Conservation (phyloP, 2,329 filamentous ascomycete genomes). For the Cytospora paraplurivora region DNA sequence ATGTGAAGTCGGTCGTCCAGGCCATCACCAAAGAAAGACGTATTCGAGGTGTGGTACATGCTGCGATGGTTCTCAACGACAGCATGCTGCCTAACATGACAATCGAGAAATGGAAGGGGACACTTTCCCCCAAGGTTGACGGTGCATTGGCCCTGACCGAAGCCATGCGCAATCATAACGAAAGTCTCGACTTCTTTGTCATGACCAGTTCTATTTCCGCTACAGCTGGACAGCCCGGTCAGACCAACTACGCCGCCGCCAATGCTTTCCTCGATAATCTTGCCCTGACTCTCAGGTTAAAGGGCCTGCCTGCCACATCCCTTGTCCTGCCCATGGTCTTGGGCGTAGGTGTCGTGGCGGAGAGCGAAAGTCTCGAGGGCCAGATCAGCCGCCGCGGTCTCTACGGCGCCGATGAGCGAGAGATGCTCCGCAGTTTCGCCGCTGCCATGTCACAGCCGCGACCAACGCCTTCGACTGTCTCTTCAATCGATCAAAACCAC, state of each 20-base stretch:
- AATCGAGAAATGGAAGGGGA: constrained; percentile 48
- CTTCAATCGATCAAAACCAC: not conserved
- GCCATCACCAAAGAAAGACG: not conserved
- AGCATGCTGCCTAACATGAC: constrained; percentile 56
- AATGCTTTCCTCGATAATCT: constrained; percentile 30
- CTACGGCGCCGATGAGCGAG: constrained; percentile 27
- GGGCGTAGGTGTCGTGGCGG: constrained; percentile 35
- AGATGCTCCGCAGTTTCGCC: constrained; percentile 30
- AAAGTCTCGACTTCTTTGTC: constrained; percentile 19
- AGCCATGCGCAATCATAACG: constrained; percentile 37
- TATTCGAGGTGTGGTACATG: constrained; percentile 47
- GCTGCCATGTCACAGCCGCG: constrained; percentile 25
- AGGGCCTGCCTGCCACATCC: constrained; percentile 25
- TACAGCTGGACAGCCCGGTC: not conserved
- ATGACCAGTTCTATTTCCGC: not conserved
- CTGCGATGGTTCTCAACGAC: constrained; percentile 51
- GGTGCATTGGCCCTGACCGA: constrained; percentile 57
- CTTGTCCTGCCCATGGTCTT: constrained; percentile 38
- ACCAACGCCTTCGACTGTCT: not conserved
- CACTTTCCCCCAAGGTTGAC: constrained; percentile 51
- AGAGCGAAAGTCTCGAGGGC: constrained; percentile 28
- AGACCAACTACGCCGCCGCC: constrained; percentile 1
- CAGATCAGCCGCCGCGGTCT: constrained; percentile 20
- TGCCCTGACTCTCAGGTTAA: not conserved
- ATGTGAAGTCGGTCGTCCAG: not conserved